Conservation (phyloP, 163 green algal genomes). For the Scenedesmus sp. region DNA sequence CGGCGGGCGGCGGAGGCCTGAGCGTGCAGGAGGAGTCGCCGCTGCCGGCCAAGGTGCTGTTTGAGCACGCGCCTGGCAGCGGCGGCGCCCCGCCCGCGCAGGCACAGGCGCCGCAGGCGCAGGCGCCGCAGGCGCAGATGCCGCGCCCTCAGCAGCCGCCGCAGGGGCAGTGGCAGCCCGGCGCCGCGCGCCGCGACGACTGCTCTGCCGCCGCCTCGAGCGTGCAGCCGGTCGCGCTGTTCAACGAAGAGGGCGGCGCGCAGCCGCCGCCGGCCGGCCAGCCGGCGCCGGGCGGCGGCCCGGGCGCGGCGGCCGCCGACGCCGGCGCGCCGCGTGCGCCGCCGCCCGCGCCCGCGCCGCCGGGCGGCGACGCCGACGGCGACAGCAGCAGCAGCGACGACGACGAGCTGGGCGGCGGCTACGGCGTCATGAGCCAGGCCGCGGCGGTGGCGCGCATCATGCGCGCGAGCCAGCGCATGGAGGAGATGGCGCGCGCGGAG, state of each 20-base stretch:
- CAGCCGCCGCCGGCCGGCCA: conserved; percentile 2
- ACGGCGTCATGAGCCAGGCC: conserved; percentile 22
- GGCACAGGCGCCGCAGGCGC: no score
- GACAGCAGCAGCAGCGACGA: conserved; percentile 11
- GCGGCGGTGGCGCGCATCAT: conserved; percentile 33
- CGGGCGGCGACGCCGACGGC: neutral
- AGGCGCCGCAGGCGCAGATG: no score
- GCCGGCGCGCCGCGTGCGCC: neutral
- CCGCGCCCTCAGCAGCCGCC: no score
- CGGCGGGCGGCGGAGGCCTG: no score
- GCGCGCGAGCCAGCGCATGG: conserved; percentile 1
- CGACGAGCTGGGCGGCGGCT: neutral
- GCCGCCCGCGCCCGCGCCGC: neutral
- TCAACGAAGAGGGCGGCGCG: neutral
- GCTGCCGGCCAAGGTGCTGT: no score
- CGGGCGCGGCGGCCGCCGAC: neutral
- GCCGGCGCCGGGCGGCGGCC: neutral
- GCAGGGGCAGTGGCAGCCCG: no score
- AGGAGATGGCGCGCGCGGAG: conserved; percentile 4
- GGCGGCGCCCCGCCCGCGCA: no score
- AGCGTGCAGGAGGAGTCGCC: no score
- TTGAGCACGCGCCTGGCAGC: no score
- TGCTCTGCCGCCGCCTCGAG: neutral
- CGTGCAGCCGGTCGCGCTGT: conserved; percentile 14
- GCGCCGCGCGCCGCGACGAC: no score